Evolutionary conservation across 2,329 filamentous ascomycete species (phyloP).

Genomic region (Davidsoniella neocaledoniae): DNA sequence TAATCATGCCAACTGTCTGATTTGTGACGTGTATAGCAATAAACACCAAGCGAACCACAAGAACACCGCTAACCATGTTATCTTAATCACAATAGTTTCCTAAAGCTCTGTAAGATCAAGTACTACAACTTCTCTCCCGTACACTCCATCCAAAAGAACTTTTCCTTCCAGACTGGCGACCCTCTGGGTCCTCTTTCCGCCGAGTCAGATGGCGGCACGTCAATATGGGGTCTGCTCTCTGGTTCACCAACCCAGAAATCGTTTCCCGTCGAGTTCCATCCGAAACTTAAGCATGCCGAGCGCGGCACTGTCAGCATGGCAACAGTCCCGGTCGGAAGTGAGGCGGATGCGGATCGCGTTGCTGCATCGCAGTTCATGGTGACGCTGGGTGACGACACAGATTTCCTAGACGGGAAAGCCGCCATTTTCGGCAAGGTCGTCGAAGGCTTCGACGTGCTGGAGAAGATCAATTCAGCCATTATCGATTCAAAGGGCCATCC

Average conservation of each 20-base stretch:
- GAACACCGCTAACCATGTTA: conserved; percentile 26
- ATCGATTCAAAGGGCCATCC: conserved; percentile 74
- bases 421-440: conserved; percentile 91
- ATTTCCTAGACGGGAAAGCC: conserved; percentile 84
- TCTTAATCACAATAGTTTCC: conserved; percentile 52
- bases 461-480: conserved; percentile 84
- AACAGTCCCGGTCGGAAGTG: conserved; percentile 70
- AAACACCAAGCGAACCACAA: no score
- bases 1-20: background rate
- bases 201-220: conserved; percentile 80
- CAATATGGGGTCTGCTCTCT: conserved; percentile 75
- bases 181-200: conserved; percentile 72
- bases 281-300: conserved; percentile 75
- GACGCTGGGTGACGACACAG: conserved; percentile 74
- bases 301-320: conserved; percentile 95
- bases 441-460: conserved; percentile 83
- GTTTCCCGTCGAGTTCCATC: conserved; percentile 70
- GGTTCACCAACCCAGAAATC: conserved; percentile 48
- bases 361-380: conserved; percentile 89
- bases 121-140: conserved; percentile 97
- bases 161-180: conserved; percentile 92
- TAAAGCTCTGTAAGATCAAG: conserved; percentile 97
- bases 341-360: conserved; percentile 57
- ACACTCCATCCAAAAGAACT: conserved; percentile 83
- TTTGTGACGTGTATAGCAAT: no score